phyloP scores from a whole-genome alignment of 2,329 filamentous ascomycete genomes.

The Claviceps humidiphila region DNA sequence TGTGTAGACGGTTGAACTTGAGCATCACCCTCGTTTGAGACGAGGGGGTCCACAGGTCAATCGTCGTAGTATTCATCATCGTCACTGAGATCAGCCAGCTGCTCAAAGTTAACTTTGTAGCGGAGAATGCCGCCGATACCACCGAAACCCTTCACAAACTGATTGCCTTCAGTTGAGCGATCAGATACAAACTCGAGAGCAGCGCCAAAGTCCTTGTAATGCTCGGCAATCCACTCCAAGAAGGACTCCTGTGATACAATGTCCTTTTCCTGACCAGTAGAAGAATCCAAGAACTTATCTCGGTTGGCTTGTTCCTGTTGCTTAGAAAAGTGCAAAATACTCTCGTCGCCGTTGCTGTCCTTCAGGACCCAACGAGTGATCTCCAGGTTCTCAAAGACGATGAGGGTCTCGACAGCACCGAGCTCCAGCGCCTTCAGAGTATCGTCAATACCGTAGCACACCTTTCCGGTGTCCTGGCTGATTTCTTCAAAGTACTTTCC shows the following conservation, averaged over 20 bases:
- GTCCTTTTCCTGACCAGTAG: constrained; percentile 96
- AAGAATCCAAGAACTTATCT: constrained; percentile 84
- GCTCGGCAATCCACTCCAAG: constrained; percentile 98
- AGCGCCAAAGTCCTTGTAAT: constrained; percentile 96
- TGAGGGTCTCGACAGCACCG: constrained; percentile 85
- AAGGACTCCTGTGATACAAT: constrained; percentile 76
- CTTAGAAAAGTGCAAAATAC: constrained; percentile 81
- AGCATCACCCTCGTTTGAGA: constrained; percentile 70
- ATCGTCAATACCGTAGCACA: constrained; percentile 97
- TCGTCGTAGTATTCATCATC: constrained; percentile 91
- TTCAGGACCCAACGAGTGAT: constrained; percentile 86
- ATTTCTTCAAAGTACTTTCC: constrained; percentile 99
- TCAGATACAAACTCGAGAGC: constrained; percentile 95
- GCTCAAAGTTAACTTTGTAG: constrained; percentile 99
- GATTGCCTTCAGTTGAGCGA: constrained; percentile 93
- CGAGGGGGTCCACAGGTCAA: constrained; percentile 87
- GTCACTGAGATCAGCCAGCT: constrained; percentile 84
- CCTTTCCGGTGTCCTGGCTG: constrained; percentile 88
- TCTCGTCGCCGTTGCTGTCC: constrained; percentile 56
- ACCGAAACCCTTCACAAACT: constrained; percentile 99
- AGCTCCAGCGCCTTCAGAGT: constrained; percentile 94
- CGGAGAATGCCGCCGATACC: constrained; percentile 93
- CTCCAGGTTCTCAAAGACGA: constrained; percentile 95
- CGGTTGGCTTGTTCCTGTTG: constrained; percentile 56
- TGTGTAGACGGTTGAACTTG: constrained; percentile 41